Conservation (phyloP, 441 rosid genomes). For the Adansonia gregorii region DNA sequence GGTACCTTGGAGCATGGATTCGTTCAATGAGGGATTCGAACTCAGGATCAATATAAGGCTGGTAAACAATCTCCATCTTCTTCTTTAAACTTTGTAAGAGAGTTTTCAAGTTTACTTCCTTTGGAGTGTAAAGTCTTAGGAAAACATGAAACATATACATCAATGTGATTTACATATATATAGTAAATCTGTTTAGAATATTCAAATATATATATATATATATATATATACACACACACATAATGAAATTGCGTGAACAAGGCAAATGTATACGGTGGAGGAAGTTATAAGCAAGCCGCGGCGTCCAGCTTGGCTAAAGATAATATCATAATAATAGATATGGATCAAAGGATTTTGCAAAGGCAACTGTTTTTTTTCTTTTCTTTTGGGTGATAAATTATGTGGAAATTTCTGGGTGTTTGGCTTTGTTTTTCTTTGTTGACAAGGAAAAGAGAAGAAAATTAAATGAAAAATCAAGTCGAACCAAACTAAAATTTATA, state of each 20-base stretch:
- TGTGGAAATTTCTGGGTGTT: neutral
- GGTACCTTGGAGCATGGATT: constrained; percentile 78
- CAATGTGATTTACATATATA: neutral
- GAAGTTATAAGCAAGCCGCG: constrained; percentile 34
- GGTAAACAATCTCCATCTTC: constrained; percentile 67
- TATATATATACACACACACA: too few species aligned
- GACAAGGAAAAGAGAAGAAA: neutral
- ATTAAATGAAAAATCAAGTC: neutral
- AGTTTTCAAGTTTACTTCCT: constrained; percentile 23
- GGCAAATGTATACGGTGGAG: neutral
- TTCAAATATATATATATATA: neutral
- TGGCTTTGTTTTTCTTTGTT: neutral
- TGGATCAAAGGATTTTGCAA: neutral
- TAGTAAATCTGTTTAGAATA: neutral
- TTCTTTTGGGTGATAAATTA: neutral
- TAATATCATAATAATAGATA: too few species aligned
- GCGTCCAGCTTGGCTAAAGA: constrained; percentile 16
- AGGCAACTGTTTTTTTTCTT: neutral
- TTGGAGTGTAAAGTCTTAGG: neutral
- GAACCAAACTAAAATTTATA: neutral
- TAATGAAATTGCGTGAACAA: constrained; percentile 1
- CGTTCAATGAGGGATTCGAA: constrained; percentile 77
- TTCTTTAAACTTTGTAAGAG: constrained; percentile 3
- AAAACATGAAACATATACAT: neutral
- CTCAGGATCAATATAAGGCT: constrained; percentile 78